A percentile compares a stretch with the other conserved stretches of the same genome.
Conservation (phyloP, 2,329 filamentous ascomycete genomes). For the Fusarium euwallaceae region DNA sequence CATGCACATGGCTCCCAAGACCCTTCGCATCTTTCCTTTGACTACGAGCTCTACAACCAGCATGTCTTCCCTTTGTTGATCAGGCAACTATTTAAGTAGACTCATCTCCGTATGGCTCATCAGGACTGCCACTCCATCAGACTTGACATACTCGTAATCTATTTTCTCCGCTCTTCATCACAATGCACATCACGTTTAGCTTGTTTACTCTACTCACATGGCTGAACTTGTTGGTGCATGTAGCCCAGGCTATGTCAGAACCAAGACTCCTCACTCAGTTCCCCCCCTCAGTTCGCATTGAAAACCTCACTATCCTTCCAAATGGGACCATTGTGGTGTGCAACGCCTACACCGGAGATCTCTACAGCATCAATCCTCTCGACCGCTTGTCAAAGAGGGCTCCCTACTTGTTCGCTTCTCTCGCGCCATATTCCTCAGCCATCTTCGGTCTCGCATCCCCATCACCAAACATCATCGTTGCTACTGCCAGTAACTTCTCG, state of each 20-base stretch:
- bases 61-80: background rate
- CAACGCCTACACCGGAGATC: conserved; percentile 3
- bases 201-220: background rate
- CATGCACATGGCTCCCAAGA: background rate
- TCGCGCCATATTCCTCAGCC: background rate
- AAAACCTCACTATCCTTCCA: conserved; percentile 1
- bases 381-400: background rate
- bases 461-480: background rate
- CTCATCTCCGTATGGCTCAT: background rate
- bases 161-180: background rate
- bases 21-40: background rate
- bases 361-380: conserved; percentile 2
- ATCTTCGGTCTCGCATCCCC: conserved; percentile 1
- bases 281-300: background rate
- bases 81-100: background rate
- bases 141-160: background rate
- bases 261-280: background rate
- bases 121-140: background rate
- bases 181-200: background rate
- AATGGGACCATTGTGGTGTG: conserved; percentile 1
- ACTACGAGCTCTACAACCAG: background rate
- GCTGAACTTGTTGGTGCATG: background rate
- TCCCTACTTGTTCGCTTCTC: background rate
- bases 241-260: background rate
- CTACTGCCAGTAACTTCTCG: background rate